Percentiles rank a stretch among this genome's conserved stretches.
Evolutionary conservation across 768 basidiomycete species (phyloP).

Genomic region (Mycena floridula): DNA sequence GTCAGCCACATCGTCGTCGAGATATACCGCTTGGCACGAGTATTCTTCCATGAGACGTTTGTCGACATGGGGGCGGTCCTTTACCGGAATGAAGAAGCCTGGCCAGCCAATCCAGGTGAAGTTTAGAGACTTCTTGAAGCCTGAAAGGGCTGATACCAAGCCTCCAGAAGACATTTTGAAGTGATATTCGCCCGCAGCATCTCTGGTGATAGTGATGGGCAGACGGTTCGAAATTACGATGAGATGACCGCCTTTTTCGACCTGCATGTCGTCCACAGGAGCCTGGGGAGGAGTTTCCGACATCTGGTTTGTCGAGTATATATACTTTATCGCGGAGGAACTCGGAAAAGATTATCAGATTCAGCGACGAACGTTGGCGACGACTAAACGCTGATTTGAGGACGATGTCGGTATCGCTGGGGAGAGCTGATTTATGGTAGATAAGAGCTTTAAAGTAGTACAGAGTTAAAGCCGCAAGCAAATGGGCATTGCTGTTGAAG

Average conservation of each 20-base stretch:
- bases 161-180: constrained; percentile 99
- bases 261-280: constrained; percentile 35
- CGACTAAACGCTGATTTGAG: too few species aligned
- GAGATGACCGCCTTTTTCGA: constrained; percentile 58
- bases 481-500: too few species aligned
- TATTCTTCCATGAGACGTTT: constrained; percentile 91
- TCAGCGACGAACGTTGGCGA: neutral
- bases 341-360: neutral
- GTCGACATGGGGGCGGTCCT: constrained; percentile 90
- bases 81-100: constrained; percentile 87
- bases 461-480: too few species aligned
- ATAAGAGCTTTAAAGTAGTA: too few species aligned
- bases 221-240: constrained; percentile 95
- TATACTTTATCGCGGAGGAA: neutral
- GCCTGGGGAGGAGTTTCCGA: neutral
- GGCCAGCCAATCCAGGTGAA: constrained; percentile 99
- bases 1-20: constrained; percentile 98
- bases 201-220: constrained; percentile 93
- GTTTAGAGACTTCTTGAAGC: constrained; percentile 96
- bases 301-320: neutral
- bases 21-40: constrained; percentile 95
- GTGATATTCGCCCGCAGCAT: constrained; percentile 88
- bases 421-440: too few species aligned
- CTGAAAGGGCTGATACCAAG: constrained; percentile 92
- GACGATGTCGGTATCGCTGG: too few species aligned